A percentile compares a stretch with the other conserved stretches of the same genome.
phyloP scores from a whole-genome alignment of 345 rosid species.

The Linum lewisii region DNA sequence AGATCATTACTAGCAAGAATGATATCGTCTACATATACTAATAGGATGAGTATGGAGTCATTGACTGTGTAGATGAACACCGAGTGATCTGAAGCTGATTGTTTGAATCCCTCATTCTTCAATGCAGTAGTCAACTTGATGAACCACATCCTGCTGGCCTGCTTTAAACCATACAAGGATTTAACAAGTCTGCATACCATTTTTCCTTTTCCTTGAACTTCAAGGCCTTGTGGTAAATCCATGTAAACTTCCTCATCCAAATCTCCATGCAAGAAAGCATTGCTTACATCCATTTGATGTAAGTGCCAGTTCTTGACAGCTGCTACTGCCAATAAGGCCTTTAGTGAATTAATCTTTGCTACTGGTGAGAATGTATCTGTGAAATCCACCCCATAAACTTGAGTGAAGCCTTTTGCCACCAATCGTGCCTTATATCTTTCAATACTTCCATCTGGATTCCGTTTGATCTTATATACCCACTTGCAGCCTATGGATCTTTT shows the following conservation, averaged over 20 bases:
- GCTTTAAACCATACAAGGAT: background rate
- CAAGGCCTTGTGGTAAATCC: background rate
- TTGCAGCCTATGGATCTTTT: background rate
- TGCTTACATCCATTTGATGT: background rate
- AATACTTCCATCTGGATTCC: background rate
- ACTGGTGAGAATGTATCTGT: background rate
- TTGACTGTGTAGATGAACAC: too few relatives aligned
- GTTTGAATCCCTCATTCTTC: background rate
- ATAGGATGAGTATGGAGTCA: background rate
- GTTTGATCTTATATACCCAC: background rate
- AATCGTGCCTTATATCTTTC: background rate
- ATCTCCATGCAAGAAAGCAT: background rate
- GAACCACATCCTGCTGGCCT: background rate
- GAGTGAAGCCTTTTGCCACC: background rate
- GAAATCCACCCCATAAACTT: background rate
- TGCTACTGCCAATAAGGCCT: background rate
- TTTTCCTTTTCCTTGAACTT: background rate
- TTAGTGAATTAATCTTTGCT: background rate
- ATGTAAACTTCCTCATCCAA: background rate
- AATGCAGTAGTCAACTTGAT: background rate
- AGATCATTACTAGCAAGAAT: background rate
- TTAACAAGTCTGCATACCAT: background rate
- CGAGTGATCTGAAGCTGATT: background rate
- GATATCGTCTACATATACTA: background rate
- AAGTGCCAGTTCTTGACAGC: background rate